phyloP scores from a whole-genome alignment of 1,284 basidiomycete genomes.

The Ceratobasidium sp. region DNA sequence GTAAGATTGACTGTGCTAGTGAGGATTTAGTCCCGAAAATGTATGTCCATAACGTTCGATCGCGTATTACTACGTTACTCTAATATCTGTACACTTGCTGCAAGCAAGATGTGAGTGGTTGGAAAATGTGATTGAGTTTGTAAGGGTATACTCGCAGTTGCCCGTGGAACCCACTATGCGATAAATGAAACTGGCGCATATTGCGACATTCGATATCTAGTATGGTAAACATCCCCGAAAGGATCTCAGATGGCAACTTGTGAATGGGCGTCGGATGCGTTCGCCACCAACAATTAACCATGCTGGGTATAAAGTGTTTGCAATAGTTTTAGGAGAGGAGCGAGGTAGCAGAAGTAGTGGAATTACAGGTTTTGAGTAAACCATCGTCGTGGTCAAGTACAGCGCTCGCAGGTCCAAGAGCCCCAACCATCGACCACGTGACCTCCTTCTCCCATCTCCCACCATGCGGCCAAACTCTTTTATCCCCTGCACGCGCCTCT shows the following conservation, averaged over 20 bases:
- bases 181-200: neutral
- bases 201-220: neutral
- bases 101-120: neutral
- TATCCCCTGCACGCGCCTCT: neutral
- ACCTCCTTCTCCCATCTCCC: neutral
- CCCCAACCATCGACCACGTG: too few relatives aligned
- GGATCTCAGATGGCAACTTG: neutral
- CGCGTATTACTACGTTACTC: neutral
- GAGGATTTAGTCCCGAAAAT: neutral
- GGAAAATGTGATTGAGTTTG: neutral
- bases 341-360: too few relatives aligned
- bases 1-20: too few relatives aligned
- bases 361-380: too few relatives aligned
- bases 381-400: too few relatives aligned
- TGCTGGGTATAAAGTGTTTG: too few relatives aligned
- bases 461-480: conserved; percentile 5
- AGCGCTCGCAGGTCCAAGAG: too few relatives aligned
- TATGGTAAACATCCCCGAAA: neutral
- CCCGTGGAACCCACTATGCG: neutral
- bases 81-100: conserved; percentile 21
- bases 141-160: neutral
- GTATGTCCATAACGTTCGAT: conserved; percentile 7
- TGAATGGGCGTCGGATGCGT: too few relatives aligned
- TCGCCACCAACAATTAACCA: too few relatives aligned
- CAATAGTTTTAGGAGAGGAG: too few relatives aligned